These are phyloP conservation scores for Coprinellus aureogranulatus DNA, from an alignment of 768 basidiomycete genomes.

Conservation along the genomic window DNA sequence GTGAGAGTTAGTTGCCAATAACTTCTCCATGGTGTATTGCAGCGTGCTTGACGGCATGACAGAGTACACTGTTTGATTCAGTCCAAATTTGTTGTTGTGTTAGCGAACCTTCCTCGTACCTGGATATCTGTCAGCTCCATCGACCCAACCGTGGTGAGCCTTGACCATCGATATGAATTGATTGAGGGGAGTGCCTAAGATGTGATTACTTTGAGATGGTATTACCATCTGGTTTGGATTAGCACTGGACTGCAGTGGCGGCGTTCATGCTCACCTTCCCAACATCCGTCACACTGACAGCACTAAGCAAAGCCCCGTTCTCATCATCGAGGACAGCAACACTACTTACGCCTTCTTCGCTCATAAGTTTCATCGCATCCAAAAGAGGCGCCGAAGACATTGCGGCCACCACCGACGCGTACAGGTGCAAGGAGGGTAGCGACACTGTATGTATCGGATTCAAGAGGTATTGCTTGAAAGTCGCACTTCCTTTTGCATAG, in stretches of 20 bases:
- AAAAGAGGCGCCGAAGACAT: constrained; percentile 61
- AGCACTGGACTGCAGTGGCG: background rate
- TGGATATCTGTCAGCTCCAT: constrained; percentile 78
- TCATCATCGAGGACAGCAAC: constrained; percentile 74
- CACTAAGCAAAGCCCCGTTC: constrained; percentile 60
- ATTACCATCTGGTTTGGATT: constrained; percentile 59
- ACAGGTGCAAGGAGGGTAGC: constrained; percentile 65
- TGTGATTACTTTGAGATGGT: constrained; percentile 77
- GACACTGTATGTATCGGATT: constrained; percentile 55
- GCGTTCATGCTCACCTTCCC: constrained; percentile 51
- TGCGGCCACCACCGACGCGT: constrained; percentile 60
- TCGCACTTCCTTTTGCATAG: constrained; percentile 47
- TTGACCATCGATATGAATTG: constrained; percentile 74
- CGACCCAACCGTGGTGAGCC: constrained; percentile 70
- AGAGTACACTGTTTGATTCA: constrained; percentile 58
- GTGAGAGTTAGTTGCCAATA: constrained; percentile 79
- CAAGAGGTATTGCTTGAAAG: constrained; percentile 46
- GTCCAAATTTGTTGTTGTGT: constrained; percentile 3
- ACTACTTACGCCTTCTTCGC: constrained; percentile 81
- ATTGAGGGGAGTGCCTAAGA: constrained; percentile 64
- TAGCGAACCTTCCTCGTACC: constrained; percentile 35
- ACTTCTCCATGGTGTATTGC: constrained; percentile 72
- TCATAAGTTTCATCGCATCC: constrained; percentile 84
- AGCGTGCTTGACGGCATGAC: constrained; percentile 64
- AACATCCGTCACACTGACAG: constrained; percentile 80